phyloP scores from a whole-genome alignment of 495 filamentous ascomycete genomes.

The Thermothielavioides terrestris region DNA sequence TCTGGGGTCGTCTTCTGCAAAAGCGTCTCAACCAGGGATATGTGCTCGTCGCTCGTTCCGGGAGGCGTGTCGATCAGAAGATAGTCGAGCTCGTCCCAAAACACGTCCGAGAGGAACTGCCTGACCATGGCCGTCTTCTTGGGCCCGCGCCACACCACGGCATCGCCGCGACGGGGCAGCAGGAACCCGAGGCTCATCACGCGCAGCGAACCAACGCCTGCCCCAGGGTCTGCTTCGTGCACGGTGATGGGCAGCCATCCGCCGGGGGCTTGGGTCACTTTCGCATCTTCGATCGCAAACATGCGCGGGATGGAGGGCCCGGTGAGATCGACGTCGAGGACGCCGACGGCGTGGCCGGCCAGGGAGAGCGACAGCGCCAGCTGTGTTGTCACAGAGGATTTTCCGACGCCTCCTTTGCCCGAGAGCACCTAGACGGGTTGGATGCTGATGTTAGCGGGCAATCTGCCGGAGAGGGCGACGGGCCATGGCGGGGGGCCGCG shows the following conservation, averaged over 20 bases:
- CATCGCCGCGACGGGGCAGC: conserved; percentile 70
- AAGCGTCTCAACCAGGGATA: conserved; percentile 81
- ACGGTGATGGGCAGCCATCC: conserved; percentile 88
- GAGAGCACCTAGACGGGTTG: conserved; percentile 60
- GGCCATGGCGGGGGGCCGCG: conserved; percentile 3
- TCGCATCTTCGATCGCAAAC: conserved; percentile 78
- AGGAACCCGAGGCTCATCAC: conserved; percentile 95
- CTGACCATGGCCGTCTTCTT: conserved; percentile 99
- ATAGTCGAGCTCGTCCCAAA: conserved; percentile 84
- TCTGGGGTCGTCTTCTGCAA: conserved; percentile 53
- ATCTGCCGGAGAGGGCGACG: conserved; percentile 8
- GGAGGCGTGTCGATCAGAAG: conserved; percentile 93
- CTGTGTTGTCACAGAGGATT: conserved; percentile 93
- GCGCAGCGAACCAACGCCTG: conserved; percentile 55
- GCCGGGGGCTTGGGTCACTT: conserved; percentile 78
- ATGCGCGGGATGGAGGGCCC: conserved; percentile 93
- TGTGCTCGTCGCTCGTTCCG: conserved; percentile 95
- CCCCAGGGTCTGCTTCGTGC: conserved; percentile 45
- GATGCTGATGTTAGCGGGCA: no score
- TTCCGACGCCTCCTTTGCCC: conserved; percentile 95
- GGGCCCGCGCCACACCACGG: conserved; percentile 93
- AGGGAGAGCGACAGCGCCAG: conserved; percentile 84
- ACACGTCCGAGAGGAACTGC: conserved; percentile 85
- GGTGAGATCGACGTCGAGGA: conserved; percentile 93
- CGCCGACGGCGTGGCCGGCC: conserved; percentile 76